Percentiles rank a stretch among this genome's conserved stretches.
These are phyloP conservation scores for Nakaseomyces sp. DNA, from an alignment of 1,139 yeast genomes.

Conservation along the genomic window DNA sequence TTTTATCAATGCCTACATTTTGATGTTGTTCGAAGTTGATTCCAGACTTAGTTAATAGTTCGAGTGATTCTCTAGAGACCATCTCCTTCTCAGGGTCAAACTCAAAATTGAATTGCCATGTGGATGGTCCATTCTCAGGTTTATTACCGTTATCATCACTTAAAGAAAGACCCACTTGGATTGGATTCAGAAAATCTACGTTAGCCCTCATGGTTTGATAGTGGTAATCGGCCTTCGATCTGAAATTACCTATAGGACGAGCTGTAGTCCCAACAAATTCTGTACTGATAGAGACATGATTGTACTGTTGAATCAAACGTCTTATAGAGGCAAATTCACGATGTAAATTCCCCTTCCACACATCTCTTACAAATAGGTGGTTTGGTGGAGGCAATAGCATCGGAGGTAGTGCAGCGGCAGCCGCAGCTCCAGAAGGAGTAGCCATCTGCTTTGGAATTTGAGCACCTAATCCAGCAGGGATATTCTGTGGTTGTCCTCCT, in stretches of 20 bases:
- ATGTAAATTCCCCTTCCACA: constrained; percentile 80
- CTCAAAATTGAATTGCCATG: constrained; percentile 93
- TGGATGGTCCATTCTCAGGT: constrained; percentile 62
- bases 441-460: constrained; percentile 16
- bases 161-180: constrained; percentile 81
- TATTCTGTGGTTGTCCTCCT: constrained; percentile 3
- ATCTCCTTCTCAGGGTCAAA: constrained; percentile 72
- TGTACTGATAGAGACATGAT: constrained; percentile 70
- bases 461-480: constrained; percentile 4
- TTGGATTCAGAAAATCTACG: constrained; percentile 75
- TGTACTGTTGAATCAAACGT: constrained; percentile 58
- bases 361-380: constrained; percentile 40
- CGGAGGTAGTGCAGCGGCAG: constrained; percentile 13
- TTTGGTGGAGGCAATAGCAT: constrained; percentile 27
- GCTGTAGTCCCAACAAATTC: constrained; percentile 96
- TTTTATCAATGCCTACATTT: constrained; percentile 69
- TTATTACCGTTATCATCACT: constrained; percentile 70
- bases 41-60: constrained; percentile 70
- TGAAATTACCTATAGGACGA: constrained; percentile 92
- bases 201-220: constrained; percentile 90
- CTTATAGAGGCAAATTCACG: constrained; percentile 71
- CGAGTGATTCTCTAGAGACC: constrained; percentile 73
- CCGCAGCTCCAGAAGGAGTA: background rate
- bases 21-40: constrained; percentile 71
- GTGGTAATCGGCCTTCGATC: constrained; percentile 85